Base-by-base conservation (phyloP, 495 filamentous ascomycete species). In the Choiromyces venosus region DNA sequence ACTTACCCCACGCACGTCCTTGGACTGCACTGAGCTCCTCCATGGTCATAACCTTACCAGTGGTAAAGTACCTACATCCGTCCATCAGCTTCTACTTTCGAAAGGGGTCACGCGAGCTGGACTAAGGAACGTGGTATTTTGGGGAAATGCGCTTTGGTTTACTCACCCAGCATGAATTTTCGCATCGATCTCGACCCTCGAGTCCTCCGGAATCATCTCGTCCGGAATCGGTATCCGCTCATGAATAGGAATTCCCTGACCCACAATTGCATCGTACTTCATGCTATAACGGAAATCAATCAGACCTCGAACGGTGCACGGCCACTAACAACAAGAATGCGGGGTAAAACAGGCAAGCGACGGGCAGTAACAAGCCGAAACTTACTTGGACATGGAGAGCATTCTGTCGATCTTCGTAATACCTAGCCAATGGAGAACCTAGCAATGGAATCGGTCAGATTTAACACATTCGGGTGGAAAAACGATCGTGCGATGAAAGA, bases 391-490 rank as follows among this genome's bases (percentile, higher is more conserved):
- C 95, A 99, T 98, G 83, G 92, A 96, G 67, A 99, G 86, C 95
- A 99, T 98, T 61, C 93, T 88, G 83, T 98, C 95, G 82, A 99
- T 98, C 86, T 98, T 98, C 83, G 90, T 96, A 80, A 99, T 97
- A 73, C 95, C 95, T 25, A 99, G 88, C 95, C 95, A 99, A 83
- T 99, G 95, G 65, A 99, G 88, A 77, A 98, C 94, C 83, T 86
- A 79, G 40, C 25, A 71, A 39, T 37, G 38, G 37, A 64, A 71
- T 40, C 70, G 42, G 68, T 80, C 38, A 82, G 80, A 44, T 37
- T 61, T 67, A 65, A 71, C 68, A 68, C 65, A 29, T 67, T 16
- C 65, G 56, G 74, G 66, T 44, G 36, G 70, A 46, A 70, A 70
- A 66, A 71, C 66, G 69, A 72, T 82, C 75, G 71, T 73, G 67